Base-by-base conservation (phyloP, 2,329 filamentous ascomycete species). In the Fusarium tjaetaba region DNA sequence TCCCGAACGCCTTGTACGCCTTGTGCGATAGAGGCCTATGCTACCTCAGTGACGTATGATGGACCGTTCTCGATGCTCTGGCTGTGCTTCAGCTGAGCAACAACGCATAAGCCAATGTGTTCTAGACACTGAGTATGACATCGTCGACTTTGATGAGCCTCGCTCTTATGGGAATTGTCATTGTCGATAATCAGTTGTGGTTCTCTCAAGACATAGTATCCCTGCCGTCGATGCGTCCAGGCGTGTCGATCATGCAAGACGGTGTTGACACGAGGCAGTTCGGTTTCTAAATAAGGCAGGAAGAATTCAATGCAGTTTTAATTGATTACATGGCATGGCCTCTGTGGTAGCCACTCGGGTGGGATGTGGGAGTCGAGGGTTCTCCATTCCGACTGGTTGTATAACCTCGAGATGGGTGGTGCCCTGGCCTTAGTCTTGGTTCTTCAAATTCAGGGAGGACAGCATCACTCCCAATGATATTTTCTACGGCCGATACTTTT, bases 1-100 rank as follows among this genome's bases (percentile, higher is more conserved):
- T 55, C 52, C 42, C 42, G 22, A 41, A 61, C 49, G 42, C 52
- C 26, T 61, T 53, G 57, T 43, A 22, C 56, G 46, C 52, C 65
- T 46, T 70, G 57, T 46, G 46, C 51, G 26, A 59, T 32, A 39
- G 41, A 60, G 59, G 65, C n/a, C 68, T 61, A 43, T 65, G 65
- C 58, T 51, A 42, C 74, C 58, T 77, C 67, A 71, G 64, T 78
- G 76, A 78, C 76, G 76, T 77, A 73, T 28, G 53, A 58, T 69
- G 38, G 76, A 65, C 73, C 74, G 76, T 78, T 78, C 76, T 78
- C 77, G 76, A 77, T 65, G 65, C 73, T 66, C 67, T 60, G 72
- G 71, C 65, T 71, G 45, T 64, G 61, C 64, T 66, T 60, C 64
- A 68, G 53, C 57, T 38, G 36, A 32, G 34, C 32, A 22, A 71